phyloP scores from a whole-genome alignment of 2,329 filamentous ascomycete genomes.

The Ascochyta rabiei region DNA sequence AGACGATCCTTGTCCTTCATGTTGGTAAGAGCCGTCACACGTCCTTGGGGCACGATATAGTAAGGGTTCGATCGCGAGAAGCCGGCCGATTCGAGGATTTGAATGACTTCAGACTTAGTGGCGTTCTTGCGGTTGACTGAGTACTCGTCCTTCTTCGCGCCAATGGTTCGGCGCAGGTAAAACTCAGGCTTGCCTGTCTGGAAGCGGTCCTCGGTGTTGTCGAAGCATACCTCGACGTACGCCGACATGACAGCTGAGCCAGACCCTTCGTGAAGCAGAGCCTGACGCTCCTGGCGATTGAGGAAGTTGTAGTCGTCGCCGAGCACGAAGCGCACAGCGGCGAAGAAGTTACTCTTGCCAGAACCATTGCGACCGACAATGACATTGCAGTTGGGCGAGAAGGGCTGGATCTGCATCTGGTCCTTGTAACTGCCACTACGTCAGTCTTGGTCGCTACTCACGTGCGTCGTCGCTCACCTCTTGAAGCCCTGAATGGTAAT shows the following conservation, averaged over 20 bases:
- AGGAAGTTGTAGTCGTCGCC: constrained; percentile 97
- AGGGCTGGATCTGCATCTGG: constrained; percentile 97
- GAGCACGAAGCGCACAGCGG: constrained; percentile 96
- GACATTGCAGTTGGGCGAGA: constrained; percentile 96
- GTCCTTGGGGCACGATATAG: constrained; percentile 97
- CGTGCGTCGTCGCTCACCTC: constrained; percentile 65
- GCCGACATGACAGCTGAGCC: constrained; percentile 98
- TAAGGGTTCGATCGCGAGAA: constrained; percentile 98
- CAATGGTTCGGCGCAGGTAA: constrained; percentile 90
- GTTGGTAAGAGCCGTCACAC: constrained; percentile 93
- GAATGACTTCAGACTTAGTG: constrained; percentile 92
- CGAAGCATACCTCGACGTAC: constrained; percentile 99
- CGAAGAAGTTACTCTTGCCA: constrained; percentile 99
- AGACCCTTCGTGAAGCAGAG: constrained; percentile 95
- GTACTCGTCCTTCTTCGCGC: constrained; percentile 98
- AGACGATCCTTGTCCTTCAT: constrained; percentile 97
- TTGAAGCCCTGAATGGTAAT: constrained; percentile 99
- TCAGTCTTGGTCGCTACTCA: constrained; percentile 9
- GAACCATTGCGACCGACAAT: constrained; percentile 99
- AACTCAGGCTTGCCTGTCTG: constrained; percentile 91
- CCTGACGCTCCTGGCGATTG: constrained; percentile 93
- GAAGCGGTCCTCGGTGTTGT: constrained; percentile 95
- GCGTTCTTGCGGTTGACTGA: constrained; percentile 96
- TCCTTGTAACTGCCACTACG: constrained; percentile 83
- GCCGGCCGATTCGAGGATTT: constrained; percentile 91